Base-by-base conservation (phyloP, 208 protist species). In the Trypanosoma boissoni region DNA sequence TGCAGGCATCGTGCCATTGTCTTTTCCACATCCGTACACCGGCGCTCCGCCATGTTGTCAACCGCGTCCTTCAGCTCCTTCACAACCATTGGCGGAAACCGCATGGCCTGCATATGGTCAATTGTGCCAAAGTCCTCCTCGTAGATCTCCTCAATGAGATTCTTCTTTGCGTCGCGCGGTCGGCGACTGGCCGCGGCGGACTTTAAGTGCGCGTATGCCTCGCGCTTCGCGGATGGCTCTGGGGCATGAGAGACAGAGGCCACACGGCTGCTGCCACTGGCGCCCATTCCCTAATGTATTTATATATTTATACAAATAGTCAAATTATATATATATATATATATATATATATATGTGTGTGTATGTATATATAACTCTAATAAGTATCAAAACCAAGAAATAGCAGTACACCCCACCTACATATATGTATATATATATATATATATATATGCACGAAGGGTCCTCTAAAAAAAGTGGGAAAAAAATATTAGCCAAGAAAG, bases 1-100 rank as follows among this genome's bases (percentile, higher is more conserved):
- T 93, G 86, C 61, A 93, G 57, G 49, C 86, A 93, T 3, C 83
- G 74, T 23, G 82, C 80, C 82, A 93, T 90, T 24, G 58, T 80
- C 67, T 93, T 93, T 46, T 93, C 86, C 26, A 58, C 48, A 48
- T 91, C 86, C 3, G 71, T 53, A 63, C 86, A 93, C 16, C 76
- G 80, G 10, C 86, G 78, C 67, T 88, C 78, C 32, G 74, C 69
- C 76, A 91, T 80, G 10, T 46, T 58, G 3, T 58, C 67, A 0
- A 86, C 69, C 8, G 80, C 67, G 65, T 73, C 74, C 49, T 80
- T 56, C 41, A 93, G 57, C 59, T 90, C 76, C 70, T 75, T 72
- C 29, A 74, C 46, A 7, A 90, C 80, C 44, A 80, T 76, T 23
- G 77, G 73, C 3, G 86, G 86, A 48, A 93, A 75, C 10, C 86